These are phyloP conservation scores for Gracilaria caudata DNA, from an alignment of 23 red algal genomes.

Conservation along the genomic window DNA sequence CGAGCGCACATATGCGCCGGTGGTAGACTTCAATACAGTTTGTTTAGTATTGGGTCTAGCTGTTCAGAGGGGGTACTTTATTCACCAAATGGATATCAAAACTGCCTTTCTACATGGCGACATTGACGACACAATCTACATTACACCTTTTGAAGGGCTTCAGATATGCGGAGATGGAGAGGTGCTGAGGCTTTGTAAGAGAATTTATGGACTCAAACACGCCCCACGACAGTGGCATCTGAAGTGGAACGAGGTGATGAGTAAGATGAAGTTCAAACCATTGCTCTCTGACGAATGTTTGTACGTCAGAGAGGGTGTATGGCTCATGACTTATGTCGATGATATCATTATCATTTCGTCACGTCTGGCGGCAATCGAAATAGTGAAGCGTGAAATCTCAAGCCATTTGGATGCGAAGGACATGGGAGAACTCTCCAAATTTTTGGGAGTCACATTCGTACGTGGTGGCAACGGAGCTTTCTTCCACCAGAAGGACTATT, in stretches of 20 bases:
- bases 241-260: conserved; percentile 34
- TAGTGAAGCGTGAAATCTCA: neutral
- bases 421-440: conserved; percentile 12
- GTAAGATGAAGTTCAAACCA: neutral
- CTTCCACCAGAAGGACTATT: conserved; percentile 16
- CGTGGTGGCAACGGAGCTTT: neutral
- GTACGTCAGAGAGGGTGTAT: neutral
- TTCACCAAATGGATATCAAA: conserved; percentile 59
- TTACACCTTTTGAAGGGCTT: neutral
- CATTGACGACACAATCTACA: conserved; percentile 58
- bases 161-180: neutral
- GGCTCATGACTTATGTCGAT: conserved; percentile 29
- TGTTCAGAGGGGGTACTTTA: conserved; percentile 23
- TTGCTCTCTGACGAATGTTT: conserved; percentile 13
- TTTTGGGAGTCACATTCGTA: neutral
- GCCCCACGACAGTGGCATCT: conserved; percentile 22
- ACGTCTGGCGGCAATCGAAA: neutral
- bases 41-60: conserved; percentile 26
- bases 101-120: conserved; percentile 61
- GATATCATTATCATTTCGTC: conserved; percentile 37
- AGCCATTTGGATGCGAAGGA: conserved; percentile 9
- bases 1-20: conserved; percentile 30
- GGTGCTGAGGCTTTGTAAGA: conserved; percentile 12
- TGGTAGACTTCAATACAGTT: conserved; percentile 43
- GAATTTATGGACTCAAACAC: conserved; percentile 32